These are phyloP conservation scores for Suillus subaureus DNA, from an alignment of 768 basidiomycete species.

Conservation along the genomic window DNA sequence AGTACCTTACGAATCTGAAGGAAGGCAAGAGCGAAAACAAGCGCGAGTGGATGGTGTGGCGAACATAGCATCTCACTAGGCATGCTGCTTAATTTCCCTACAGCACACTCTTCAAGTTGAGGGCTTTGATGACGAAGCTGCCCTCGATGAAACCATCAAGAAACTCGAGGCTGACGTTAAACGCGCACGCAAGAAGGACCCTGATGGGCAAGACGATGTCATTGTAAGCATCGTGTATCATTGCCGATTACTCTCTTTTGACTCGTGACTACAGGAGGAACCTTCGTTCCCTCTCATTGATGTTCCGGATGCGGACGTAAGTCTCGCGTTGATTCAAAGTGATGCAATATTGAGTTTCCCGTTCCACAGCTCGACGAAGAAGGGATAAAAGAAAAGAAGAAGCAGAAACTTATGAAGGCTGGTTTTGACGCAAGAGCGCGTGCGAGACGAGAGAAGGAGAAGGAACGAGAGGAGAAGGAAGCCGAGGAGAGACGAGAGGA, in stretches of 20 bases:
- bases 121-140: constrained; percentile 77
- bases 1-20: constrained; percentile 62
- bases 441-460: constrained; percentile 83
- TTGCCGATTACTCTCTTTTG: background rate
- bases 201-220: constrained; percentile 67
- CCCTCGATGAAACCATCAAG: constrained; percentile 81
- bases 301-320: constrained; percentile 83
- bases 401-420: constrained; percentile 90
- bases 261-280: constrained; percentile 56
- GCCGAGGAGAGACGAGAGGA: constrained; percentile 66
- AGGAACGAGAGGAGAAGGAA: constrained; percentile 69
- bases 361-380: constrained; percentile 78
- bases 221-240: constrained; percentile 35
- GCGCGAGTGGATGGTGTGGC: constrained; percentile 74
- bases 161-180: constrained; percentile 81
- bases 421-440: constrained; percentile 90
- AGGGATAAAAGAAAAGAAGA: constrained; percentile 89
- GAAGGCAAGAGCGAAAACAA: constrained; percentile 63
- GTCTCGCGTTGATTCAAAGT: constrained; percentile 16
- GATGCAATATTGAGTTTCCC: background rate
- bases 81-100: constrained; percentile 3
- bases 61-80: background rate
- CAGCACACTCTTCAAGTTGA: constrained; percentile 65
- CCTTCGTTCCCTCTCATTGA: constrained; percentile 91
- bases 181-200: constrained; percentile 80